Evolutionary conservation across 352 stramenopile species (phyloP).

Genomic region (Phytopythium boreale): DNA sequence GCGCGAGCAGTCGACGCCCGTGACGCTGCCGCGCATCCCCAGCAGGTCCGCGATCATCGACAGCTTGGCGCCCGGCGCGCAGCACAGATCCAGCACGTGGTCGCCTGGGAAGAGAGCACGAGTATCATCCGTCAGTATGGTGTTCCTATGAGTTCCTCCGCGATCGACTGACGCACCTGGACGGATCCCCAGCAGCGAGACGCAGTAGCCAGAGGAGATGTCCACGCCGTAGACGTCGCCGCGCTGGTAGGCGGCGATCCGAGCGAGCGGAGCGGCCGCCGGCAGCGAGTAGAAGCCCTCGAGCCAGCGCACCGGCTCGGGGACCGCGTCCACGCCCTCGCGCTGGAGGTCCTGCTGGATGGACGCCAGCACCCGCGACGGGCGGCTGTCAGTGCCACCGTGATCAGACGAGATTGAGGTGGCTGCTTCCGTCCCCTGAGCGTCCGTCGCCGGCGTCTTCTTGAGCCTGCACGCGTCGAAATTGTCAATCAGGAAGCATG

Average conservation of each 20-base stretch:
- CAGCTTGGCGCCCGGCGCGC: constrained; percentile 91
- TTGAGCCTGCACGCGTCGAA: background rate
- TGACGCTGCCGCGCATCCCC: constrained; percentile 56
- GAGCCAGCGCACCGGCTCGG: constrained; percentile 43
- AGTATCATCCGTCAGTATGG: too few species aligned
- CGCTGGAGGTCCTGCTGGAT: constrained; percentile 7
- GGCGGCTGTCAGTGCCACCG: too few species aligned
- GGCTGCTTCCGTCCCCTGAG: too few species aligned
- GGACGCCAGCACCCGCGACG: background rate
- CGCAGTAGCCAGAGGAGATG: constrained; percentile 71
- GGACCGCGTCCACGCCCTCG: background rate
- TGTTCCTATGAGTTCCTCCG: too few species aligned
- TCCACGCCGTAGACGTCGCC: constrained; percentile 83
- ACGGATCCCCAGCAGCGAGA: constrained; percentile 51
- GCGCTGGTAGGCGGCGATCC: constrained; percentile 39
- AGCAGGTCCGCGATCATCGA: constrained; percentile 88
- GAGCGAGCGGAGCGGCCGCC: constrained; percentile 35
- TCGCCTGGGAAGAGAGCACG: constrained; percentile 32
- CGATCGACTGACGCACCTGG: constrained; percentile 23
- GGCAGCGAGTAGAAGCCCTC: constrained; percentile 66
- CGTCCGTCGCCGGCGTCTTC: too few species aligned
- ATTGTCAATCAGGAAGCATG: background rate
- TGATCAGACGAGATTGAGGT: too few species aligned
- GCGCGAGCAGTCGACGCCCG: constrained; percentile 87
- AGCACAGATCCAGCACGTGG: constrained; percentile 94